Percentiles rank a stretch among this genome's conserved stretches.
Evolutionary conservation across 2,329 filamentous ascomycete species (phyloP).

Genomic region (Fusarium pseudocircinatum): DNA sequence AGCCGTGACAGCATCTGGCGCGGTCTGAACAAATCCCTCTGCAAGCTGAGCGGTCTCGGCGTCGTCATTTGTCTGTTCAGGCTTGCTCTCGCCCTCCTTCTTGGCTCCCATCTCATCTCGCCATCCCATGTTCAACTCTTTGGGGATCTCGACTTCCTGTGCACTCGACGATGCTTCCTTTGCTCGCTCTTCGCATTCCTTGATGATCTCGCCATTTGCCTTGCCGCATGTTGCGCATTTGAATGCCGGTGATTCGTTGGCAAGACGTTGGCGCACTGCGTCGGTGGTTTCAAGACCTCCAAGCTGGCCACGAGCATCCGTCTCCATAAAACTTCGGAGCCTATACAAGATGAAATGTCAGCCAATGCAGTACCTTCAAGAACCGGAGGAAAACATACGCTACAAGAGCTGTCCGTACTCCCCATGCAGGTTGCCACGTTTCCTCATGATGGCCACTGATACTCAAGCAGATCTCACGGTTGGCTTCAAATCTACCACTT

Average conservation of each 20-base stretch:
- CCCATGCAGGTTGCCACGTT: conserved; percentile 99
- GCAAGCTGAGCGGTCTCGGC: conserved; percentile 60
- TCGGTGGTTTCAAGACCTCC: conserved; percentile 85
- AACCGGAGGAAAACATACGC: conserved; percentile 54
- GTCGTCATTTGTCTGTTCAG: conserved; percentile 44
- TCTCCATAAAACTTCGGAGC: conserved; percentile 92
- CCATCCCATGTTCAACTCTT: conserved; percentile 73
- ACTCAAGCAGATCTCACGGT: conserved; percentile 94
- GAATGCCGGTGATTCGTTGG: conserved; percentile 72
- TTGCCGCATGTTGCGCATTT: conserved; percentile 76
- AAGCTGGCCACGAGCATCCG: conserved; percentile 85
- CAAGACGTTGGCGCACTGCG: conserved; percentile 73
- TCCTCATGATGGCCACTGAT: conserved; percentile 97
- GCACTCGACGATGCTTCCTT: conserved; percentile 47
- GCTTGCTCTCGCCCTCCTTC: conserved; percentile 14
- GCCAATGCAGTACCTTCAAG: background rate
- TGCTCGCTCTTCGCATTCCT: conserved; percentile 71
- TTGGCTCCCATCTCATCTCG: conserved; percentile 72
- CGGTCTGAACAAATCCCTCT: conserved; percentile 68
- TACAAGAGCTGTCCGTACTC: conserved; percentile 86
- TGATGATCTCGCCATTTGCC: conserved; percentile 78
- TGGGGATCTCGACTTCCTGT: conserved; percentile 60
- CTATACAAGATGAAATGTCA: conserved; percentile 37
- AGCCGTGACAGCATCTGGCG: conserved; percentile 12
- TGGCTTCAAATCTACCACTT: conserved; percentile 91